Base-by-base conservation (phyloP, 2,329 filamentous ascomycete genomes). In the Penicillium occitanis region DNA sequence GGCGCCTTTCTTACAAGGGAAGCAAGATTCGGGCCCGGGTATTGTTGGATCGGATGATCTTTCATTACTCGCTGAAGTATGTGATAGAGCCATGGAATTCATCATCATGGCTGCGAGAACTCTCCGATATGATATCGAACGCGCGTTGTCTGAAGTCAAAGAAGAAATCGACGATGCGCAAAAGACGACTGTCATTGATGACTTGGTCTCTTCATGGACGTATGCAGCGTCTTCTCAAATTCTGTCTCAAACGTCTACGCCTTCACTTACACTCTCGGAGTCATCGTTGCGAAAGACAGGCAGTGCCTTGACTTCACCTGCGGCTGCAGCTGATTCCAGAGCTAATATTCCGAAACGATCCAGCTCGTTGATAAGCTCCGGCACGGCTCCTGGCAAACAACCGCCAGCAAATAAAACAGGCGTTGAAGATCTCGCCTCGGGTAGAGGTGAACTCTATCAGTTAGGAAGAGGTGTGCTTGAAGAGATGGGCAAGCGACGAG, bases 401-500 rank as follows among this genome's bases (percentile, higher is more conserved):
- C 71, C 13, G 25, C 71, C 76, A 1, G 19, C 53, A 37, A 59
- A 58, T n/a, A 82, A 80, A 67, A 81, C 81, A 14, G 93, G 94
- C 0, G 81, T 93, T 0, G 91, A 96, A 73, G 91, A 96, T 64
- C 82, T 98, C 28, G 91, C 93, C 42, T 91, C 91, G 53, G 88
- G 88, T 67, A 86, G 94, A 72, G 94, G 92, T 5, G 92, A 97
- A 73, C 83, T 98, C 2, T 90, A 92, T 68, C 82, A 91, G 65
- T 80, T 97, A 48, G 93, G 92, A 8, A 85, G 94, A 64, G 92
- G 91, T 68, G 86, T 95, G 5, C 82, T 98, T 0, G 90, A 94
- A 71, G 85, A 88, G 59, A 80, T 92, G 57, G 93, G 91, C 1
- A 87, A 86, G 72, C 86, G 87, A 66, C 83, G 87, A 25, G 88